Percentiles rank a stretch among this genome's conserved stretches.
These are phyloP conservation scores for Boechera divaricarpa DNA, from an alignment of 345 rosid genomes.

Conservation along the genomic window DNA sequence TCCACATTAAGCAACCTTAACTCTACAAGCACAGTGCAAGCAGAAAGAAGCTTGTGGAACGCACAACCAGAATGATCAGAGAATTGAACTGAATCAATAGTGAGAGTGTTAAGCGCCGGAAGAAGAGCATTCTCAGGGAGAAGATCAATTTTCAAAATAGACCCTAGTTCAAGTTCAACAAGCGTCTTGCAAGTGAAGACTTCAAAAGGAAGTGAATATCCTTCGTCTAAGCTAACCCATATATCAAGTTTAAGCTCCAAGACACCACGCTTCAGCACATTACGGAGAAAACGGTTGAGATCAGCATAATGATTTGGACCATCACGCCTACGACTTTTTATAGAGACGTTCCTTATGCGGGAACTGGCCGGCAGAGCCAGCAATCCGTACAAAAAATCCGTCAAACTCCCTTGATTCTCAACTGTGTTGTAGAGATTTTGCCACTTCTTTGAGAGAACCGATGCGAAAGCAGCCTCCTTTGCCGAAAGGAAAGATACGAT, in stretches of 20 bases:
- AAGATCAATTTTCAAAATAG: background rate
- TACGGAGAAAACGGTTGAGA: background rate
- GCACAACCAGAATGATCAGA: background rate
- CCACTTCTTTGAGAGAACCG: slow-evolving; percentile 8
- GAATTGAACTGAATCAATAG: background rate
- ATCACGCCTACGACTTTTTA: background rate
- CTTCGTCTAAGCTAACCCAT: background rate
- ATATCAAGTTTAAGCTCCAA: slow-evolving; percentile 1
- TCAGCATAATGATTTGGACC: background rate
- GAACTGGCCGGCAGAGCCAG: background rate
- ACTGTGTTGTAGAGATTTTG: background rate
- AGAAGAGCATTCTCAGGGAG: background rate
- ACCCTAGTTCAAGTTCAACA: background rate
- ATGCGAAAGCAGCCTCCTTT: background rate
- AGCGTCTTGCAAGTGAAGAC: slow-evolving; percentile 14
- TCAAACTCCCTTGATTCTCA: slow-evolving; percentile 1
- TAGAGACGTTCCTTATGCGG: background rate
- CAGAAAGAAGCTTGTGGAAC: background rate
- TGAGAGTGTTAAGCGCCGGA: slow-evolving; percentile 7
- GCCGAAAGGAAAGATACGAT: background rate
- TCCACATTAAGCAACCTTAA: background rate
- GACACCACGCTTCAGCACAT: slow-evolving; percentile 19
- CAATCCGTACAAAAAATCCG: background rate
- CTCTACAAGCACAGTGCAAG: slow-evolving; percentile 15
- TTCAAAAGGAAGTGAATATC: background rate